A percentile compares a stretch with the other conserved stretches of the same genome.
Evolutionary conservation across 345 rosid genomes (phyloP).

Genomic region (Gossypium rotundifolium): DNA sequence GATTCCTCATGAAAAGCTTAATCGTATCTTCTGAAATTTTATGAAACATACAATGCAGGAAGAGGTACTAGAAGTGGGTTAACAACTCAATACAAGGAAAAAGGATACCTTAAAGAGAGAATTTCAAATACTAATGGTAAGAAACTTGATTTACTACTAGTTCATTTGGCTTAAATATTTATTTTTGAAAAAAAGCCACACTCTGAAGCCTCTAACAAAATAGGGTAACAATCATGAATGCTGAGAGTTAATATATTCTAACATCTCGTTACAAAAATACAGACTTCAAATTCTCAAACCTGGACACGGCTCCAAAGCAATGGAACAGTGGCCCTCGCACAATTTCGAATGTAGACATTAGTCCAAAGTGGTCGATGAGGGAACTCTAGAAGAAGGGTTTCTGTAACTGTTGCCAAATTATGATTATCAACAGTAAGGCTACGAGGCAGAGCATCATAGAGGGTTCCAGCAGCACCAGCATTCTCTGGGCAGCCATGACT

Average conservation of each 20-base stretch:
- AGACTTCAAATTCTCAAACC: conserved; percentile 41
- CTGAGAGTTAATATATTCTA: not conserved
- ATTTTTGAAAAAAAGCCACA: not conserved
- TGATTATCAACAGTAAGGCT: conserved; percentile 81
- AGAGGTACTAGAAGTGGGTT: not conserved
- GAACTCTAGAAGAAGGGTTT: conserved; percentile 90
- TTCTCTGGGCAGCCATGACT: conserved; percentile 78
- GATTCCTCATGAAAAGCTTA: conserved; percentile 6
- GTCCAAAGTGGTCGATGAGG: conserved; percentile 81
- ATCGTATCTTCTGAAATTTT: not conserved
- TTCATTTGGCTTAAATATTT: not conserved
- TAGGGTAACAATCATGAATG: not conserved
- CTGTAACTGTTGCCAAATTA: conserved; percentile 82
- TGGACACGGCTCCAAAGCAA: conserved; percentile 99
- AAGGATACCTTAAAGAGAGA: not conserved
- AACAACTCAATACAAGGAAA: not conserved
- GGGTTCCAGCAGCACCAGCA: conserved; percentile 97
- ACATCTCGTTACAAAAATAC: not conserved
- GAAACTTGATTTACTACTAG: not conserved
- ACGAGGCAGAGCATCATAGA: conserved; percentile 94
- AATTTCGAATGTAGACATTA: conserved; percentile 76
- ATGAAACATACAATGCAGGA: conserved; percentile 1
- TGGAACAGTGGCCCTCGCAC: conserved; percentile 91
- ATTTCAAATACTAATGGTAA: not conserved
- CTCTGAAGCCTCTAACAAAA: no score